phyloP scores from a whole-genome alignment of 2,329 filamentous ascomycete species.

The Exophiala mesophila region DNA sequence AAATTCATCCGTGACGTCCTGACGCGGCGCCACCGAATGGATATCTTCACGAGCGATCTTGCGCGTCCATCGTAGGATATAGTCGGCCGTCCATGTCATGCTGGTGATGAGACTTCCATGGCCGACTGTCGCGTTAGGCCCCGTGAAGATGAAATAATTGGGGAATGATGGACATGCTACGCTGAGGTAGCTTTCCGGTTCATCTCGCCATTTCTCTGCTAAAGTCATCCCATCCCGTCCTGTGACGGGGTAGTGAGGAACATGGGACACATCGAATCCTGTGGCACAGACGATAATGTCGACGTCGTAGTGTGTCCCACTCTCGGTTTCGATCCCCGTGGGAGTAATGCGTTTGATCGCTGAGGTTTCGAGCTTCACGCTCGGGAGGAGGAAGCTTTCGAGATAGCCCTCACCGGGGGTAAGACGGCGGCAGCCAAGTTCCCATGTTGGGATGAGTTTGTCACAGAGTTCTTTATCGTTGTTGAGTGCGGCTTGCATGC shows the following conservation, averaged over 20 bases:
- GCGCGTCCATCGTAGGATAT: slow-evolving; percentile 30
- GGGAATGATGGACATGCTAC: slow-evolving; percentile 29
- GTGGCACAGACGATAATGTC: slow-evolving; percentile 38
- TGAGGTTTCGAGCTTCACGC: slow-evolving; percentile 32
- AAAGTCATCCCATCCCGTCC: slow-evolving; percentile 30
- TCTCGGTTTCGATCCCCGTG: slow-evolving; percentile 26
- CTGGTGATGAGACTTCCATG: slow-evolving; percentile 29
- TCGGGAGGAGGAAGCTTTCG: slow-evolving; percentile 41
- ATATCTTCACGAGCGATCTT: slow-evolving; percentile 34
- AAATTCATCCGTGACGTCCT: slow-evolving; percentile 32
- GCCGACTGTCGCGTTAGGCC: slow-evolving; percentile 28
- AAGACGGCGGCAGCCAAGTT: slow-evolving; percentile 43
- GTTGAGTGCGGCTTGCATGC: slow-evolving; percentile 18
- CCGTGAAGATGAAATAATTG: slow-evolving; percentile 34
- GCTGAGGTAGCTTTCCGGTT: slow-evolving; percentile 29
- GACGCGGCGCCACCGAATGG: slow-evolving; percentile 28
- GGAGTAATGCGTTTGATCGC: slow-evolving; percentile 34
- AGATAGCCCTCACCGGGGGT: slow-evolving; percentile 51
- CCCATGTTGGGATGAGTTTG: slow-evolving; percentile 26
- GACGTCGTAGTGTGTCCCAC: slow-evolving; percentile 25
- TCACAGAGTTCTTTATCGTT: slow-evolving; percentile 24
- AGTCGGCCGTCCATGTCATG: slow-evolving; percentile 28
- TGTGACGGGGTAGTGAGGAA: slow-evolving; percentile 33
- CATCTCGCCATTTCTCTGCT: slow-evolving; percentile 28
- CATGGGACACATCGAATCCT: slow-evolving; percentile 37